These are phyloP conservation scores for Diddensiella caesifluorescens DNA, from an alignment of 805 yeast species.

Conservation along the genomic window DNA sequence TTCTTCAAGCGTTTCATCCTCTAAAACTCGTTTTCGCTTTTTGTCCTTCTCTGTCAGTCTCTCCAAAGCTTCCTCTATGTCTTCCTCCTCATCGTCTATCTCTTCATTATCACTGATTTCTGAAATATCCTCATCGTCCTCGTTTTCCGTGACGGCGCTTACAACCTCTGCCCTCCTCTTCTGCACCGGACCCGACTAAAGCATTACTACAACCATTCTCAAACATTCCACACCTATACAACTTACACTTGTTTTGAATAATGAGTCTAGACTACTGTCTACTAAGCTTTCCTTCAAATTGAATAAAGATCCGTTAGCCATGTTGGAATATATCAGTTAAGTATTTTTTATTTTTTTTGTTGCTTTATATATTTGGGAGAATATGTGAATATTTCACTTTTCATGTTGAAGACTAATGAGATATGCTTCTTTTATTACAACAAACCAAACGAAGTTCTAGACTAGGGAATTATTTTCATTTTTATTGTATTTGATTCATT, in stretches of 20 bases:
- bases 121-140: conserved; percentile 30
- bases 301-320: too few species aligned
- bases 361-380: neutral
- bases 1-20: conserved; percentile 49
- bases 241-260: conserved; percentile 9
- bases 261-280: conserved; percentile 5
- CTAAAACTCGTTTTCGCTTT: conserved; percentile 32
- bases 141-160: conserved; percentile 3
- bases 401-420: neutral
- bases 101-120: conserved; percentile 10
- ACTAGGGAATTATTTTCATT: neutral
- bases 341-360: too few species aligned
- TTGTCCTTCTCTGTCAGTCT: conserved; percentile 23
- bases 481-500: neutral
- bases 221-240: neutral
- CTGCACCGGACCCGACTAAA: conserved; percentile 10
- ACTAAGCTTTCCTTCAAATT: neutral
- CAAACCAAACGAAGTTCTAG: neutral
- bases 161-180: conserved; percentile 1
- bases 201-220: neutral
- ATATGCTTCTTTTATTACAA: neutral
- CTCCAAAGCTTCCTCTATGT: conserved; percentile 22
- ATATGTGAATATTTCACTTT: neutral
- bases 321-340: neutral
- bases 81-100: conserved; percentile 23